Base-by-base conservation (phyloP, 2,329 filamentous ascomycete species). In the Metarhizium humberi region DNA sequence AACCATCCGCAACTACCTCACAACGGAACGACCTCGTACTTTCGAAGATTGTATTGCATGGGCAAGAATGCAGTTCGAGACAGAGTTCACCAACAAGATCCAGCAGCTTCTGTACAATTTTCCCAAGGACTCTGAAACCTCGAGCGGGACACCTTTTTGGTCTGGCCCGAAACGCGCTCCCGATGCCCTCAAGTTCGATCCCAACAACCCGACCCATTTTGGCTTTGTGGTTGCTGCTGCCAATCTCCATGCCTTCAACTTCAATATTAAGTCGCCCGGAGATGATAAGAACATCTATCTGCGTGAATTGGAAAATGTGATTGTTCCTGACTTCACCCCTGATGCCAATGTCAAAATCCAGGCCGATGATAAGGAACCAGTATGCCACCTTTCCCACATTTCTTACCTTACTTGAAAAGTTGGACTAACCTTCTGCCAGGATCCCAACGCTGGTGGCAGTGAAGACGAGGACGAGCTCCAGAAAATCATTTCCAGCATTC, bases 41-140 rank as follows among this genome's bases (percentile, higher is more conserved):
- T 96, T 96, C 65, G 92, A 97, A 67, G 92, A 99, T 72, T 99
- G 94, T 68, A 91, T 99, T 64, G 85, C 90, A 62, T 99, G 94
- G 94, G 94, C 90, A 29, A 88, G 94, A 50, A 81, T 88, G 67
- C 82, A 96, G 63, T 99, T 99, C 60, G 94, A 99, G 78, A 90
- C 89, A 70, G 90, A 96, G 72, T 99, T 94, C 74, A 91, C 95
- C 75, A 96, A 99, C 69, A 89, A 90, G 52, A 96, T 99, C 58
- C 89, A 94, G 68, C 94, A 99, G 71, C 78, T 99, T 53, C 78
- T 99, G 38, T 95, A 88, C 78, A 97, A 96, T 75, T 99, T 99
- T 76, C 94, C 94, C 58, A 95, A 95, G 73, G 92, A 97, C 68
- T 88, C 91, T 0, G 84, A 81, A 55, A 96, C 94, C 1, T 95